A percentile compares a stretch with the other conserved stretches of the same genome.
phyloP scores from a whole-genome alignment of 768 basidiomycete genomes.

The Tricholoma sp. region DNA sequence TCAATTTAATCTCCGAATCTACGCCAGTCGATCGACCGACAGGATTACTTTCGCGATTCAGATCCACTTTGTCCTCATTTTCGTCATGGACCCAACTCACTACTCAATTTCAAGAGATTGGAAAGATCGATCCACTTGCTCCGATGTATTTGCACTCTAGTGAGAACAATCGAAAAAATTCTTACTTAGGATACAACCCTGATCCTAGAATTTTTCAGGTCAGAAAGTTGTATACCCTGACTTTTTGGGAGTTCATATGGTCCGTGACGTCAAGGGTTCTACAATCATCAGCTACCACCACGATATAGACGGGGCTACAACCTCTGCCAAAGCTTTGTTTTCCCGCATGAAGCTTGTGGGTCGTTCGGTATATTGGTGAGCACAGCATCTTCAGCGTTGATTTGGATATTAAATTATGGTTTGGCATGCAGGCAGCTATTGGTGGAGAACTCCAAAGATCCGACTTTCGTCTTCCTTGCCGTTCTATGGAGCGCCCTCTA shows the following conservation, averaged over 20 bases:
- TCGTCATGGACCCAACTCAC: background rate
- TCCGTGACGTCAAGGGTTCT: background rate
- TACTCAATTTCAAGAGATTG: background rate
- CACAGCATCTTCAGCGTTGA: background rate
- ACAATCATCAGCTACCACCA: background rate
- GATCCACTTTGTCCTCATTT: conserved; percentile 1
- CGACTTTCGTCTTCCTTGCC: background rate
- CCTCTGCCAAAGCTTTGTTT: background rate
- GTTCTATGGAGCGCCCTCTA: background rate
- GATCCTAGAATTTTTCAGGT: background rate
- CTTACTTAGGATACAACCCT: background rate
- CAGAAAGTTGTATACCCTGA: background rate
- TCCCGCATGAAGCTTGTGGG: background rate
- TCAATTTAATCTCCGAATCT: background rate
- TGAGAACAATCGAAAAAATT: background rate
- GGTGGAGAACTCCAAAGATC: conserved; percentile 9
- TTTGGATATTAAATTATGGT: background rate
- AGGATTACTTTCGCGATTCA: conserved; percentile 7
- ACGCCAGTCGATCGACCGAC: background rate
- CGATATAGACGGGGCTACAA: background rate
- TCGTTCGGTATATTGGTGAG: background rate
- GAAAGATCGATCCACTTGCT: background rate
- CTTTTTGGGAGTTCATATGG: background rate
- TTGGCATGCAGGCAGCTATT: conserved; percentile 3
- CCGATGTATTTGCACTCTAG: background rate